Conservation (phyloP, 1,139 yeast genomes). For the Saccharomyces hybrid region DNA sequence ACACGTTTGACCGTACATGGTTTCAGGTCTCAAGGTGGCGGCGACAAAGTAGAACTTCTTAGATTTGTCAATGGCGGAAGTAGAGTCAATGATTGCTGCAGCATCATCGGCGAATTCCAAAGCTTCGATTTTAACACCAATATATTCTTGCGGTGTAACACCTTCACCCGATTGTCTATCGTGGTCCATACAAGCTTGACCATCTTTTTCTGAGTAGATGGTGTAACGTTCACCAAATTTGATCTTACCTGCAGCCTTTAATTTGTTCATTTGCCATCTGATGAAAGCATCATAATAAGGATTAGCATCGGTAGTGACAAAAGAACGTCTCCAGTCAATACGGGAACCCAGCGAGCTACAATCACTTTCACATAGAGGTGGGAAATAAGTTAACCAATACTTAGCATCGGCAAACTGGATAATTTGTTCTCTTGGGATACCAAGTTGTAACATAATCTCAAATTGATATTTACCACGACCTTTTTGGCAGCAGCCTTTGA, state of each 20-base stretch:
- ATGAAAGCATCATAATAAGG: constrained; percentile 93
- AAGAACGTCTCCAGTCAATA: constrained; percentile 97
- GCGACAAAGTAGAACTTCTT: constrained; percentile 82
- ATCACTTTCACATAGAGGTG: constrained; percentile 77
- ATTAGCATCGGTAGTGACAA: constrained; percentile 90
- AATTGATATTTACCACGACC: constrained; percentile 88
- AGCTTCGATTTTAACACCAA: constrained; percentile 78
- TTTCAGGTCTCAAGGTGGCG: constrained; percentile 97
- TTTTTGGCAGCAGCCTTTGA: constrained; percentile 88
- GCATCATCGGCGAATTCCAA: constrained; percentile 42
- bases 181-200: constrained; percentile 99
- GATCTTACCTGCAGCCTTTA: constrained; percentile 80
- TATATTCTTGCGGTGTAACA: constrained; percentile 91
- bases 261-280: constrained; percentile 92
- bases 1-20: constrained; percentile 98
- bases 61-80: constrained; percentile 47
- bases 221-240: constrained; percentile 98
- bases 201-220: constrained; percentile 93
- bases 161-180: constrained; percentile 98
- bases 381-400: constrained; percentile 87
- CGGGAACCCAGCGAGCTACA: constrained; percentile 83
- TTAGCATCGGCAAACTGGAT: constrained; percentile 80
- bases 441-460: constrained; percentile 92
- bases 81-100: constrained; percentile 31
- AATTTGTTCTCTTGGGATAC: constrained; percentile 76